phyloP scores from a whole-genome alignment of 2,329 filamentous ascomycete species.

The Paecilomyces variotii region DNA sequence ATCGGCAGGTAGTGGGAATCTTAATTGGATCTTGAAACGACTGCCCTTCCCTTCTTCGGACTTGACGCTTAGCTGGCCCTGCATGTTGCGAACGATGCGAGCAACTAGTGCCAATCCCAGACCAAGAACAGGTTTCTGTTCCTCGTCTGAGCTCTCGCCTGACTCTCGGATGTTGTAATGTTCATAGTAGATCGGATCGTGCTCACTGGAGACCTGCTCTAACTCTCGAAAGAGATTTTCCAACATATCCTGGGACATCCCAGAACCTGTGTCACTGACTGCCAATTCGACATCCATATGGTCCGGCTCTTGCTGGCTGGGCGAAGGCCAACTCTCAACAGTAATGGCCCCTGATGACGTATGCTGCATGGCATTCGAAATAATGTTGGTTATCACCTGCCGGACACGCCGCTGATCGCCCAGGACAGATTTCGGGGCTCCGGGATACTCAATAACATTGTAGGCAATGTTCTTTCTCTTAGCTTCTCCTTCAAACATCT shows the following conservation, averaged over 20 bases:
- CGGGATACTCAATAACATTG: conserved; percentile 58
- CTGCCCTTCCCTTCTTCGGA: conserved; percentile 78
- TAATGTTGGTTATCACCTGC: conserved; percentile 74
- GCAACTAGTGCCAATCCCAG: conserved; percentile 84
- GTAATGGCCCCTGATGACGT: conserved; percentile 60
- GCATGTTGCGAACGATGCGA: conserved; percentile 80
- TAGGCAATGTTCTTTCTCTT: conserved; percentile 68
- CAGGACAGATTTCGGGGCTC: conserved; percentile 61
- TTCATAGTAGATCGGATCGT: conserved; percentile 32
- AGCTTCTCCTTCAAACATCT: conserved; percentile 65
- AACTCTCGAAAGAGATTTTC: conserved; percentile 55
- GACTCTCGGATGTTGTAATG: conserved; percentile 27
- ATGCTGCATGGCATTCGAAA: conserved; percentile 76
- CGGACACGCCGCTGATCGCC: conserved; percentile 75
- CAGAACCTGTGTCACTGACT: conserved; percentile 66
- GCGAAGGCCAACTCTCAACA: conserved; percentile 57
- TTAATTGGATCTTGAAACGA: conserved; percentile 70
- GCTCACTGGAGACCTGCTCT: conserved; percentile 57
- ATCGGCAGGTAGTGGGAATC: conserved; percentile 57
- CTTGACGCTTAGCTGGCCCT: conserved; percentile 75
- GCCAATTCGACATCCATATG: conserved; percentile 65
- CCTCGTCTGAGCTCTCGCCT: conserved; percentile 16
- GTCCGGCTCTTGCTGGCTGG: conserved; percentile 37
- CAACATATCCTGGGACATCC: conserved; percentile 50
- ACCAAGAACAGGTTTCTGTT: conserved; percentile 51